phyloP scores from a whole-genome alignment of 2,329 filamentous ascomycete genomes.

The Ophiostoma perfectum region DNA sequence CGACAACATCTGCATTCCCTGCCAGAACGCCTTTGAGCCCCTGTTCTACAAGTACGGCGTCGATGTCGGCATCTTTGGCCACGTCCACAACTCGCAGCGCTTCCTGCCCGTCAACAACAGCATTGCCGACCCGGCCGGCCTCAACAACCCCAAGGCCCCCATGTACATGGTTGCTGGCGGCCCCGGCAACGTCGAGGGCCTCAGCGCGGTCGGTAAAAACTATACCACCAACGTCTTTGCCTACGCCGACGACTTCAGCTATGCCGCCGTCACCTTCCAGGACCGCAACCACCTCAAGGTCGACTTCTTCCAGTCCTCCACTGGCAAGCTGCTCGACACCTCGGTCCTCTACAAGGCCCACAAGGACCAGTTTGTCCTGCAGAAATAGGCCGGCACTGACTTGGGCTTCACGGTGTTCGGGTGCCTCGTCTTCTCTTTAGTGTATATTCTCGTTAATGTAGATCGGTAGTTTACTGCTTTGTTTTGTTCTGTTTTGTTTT shows the following conservation, averaged over 20 bases:
- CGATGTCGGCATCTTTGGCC: slow-evolving; percentile 52
- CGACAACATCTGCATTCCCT: slow-evolving; percentile 38
- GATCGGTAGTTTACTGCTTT: no score
- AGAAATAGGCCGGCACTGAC: slow-evolving; percentile 25
- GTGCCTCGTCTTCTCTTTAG: no score
- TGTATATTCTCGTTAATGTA: no score
- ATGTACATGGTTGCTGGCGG: slow-evolving; percentile 54
- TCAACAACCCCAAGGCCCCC: slow-evolving; percentile 39
- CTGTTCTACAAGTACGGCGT: slow-evolving; percentile 53
- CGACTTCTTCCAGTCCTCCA: slow-evolving; percentile 46
- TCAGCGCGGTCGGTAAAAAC: slow-evolving; percentile 40
- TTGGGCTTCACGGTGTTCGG: no score
- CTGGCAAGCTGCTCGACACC: slow-evolving; percentile 44
- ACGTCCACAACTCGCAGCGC: slow-evolving; percentile 55
- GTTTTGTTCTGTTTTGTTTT: no score
- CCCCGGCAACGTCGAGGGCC: slow-evolving; percentile 52
- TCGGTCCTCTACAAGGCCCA: slow-evolving; percentile 47
- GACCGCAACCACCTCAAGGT: slow-evolving; percentile 44
- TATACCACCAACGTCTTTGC: slow-evolving; percentile 43
- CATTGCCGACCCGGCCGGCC: slow-evolving; percentile 35
- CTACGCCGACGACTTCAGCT: slow-evolving; percentile 49
- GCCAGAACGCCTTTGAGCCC: slow-evolving; percentile 49
- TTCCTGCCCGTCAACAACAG: slow-evolving; percentile 40
- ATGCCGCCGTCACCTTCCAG: slow-evolving; percentile 44
- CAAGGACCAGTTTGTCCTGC: slow-evolving; percentile 40